Percentiles rank a stretch among this genome's conserved stretches.
These are phyloP conservation scores for Venturia asperata DNA, from an alignment of 2,329 filamentous ascomycete genomes.

Conservation along the genomic window DNA sequence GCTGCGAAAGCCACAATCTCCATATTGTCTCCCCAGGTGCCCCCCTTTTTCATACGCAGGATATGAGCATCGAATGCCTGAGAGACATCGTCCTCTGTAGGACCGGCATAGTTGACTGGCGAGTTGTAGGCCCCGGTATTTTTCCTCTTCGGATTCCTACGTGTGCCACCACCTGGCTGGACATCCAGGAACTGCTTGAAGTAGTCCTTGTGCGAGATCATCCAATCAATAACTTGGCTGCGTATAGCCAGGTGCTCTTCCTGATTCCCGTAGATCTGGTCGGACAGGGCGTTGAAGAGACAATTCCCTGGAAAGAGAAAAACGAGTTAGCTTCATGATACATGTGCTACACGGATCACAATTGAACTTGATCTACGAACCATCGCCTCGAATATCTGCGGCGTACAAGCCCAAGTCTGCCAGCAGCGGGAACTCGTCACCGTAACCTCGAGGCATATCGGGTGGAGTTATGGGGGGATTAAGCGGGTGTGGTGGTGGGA, in stretches of 20 bases:
- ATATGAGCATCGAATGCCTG: constrained; percentile 50
- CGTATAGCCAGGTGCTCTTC: constrained; percentile 53
- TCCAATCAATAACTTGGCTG: constrained; percentile 52
- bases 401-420: constrained; percentile 52
- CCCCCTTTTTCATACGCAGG: constrained; percentile 51
- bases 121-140: constrained; percentile 43
- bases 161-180: constrained; percentile 46
- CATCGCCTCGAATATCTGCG: constrained; percentile 53
- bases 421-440: constrained; percentile 51
- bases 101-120: constrained; percentile 39
- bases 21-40: constrained; percentile 59
- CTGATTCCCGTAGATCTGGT: constrained; percentile 58
- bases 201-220: constrained; percentile 52
- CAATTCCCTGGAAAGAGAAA: constrained; percentile 51
- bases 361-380: constrained; percentile 38
- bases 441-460: constrained; percentile 4
- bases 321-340: constrained; percentile 16
- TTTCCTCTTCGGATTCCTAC: constrained; percentile 53
- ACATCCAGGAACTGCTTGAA: constrained; percentile 59
- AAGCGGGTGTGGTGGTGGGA: not conserved
- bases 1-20: constrained; percentile 61
- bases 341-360: constrained; percentile 15
- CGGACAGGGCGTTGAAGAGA: constrained; percentile 60
- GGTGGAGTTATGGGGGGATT: not conserved
- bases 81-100: constrained; percentile 49